A percentile compares a stretch with the other conserved stretches of the same genome.
Evolutionary conservation across 192 early-diverging fungal genomes (phyloP).

Genomic region (Chytriomyces sp.): DNA sequence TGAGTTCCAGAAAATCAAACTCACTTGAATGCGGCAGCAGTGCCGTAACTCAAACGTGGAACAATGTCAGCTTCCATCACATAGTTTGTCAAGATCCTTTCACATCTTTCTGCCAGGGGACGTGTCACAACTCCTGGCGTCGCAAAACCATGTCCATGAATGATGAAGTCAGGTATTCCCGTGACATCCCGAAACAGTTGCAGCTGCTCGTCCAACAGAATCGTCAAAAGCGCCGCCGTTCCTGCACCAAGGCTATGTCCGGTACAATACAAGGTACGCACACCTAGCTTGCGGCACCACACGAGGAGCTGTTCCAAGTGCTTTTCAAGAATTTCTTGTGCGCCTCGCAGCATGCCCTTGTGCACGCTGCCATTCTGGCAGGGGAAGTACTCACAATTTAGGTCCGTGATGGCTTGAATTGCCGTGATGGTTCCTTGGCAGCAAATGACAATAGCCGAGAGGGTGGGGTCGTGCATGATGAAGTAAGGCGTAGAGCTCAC

Average conservation of each 20-base stretch:
- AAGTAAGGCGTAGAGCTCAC: constrained; percentile 46
- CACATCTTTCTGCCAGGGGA: constrained; percentile 27
- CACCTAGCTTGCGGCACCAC: constrained; percentile 37
- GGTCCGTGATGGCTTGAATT: constrained; percentile 37
- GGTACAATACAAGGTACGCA: constrained; percentile 33
- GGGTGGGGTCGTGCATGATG: constrained; percentile 35
- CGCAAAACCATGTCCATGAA: constrained; percentile 41
- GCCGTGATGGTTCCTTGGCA: constrained; percentile 43
- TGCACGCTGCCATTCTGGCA: constrained; percentile 42
- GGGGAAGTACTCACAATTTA: constrained; percentile 48
- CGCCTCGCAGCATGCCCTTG: constrained; percentile 43
- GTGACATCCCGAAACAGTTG: constrained; percentile 14
- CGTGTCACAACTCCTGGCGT: constrained; percentile 41
- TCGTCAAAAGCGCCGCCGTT: constrained; percentile 35
- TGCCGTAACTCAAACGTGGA: constrained; percentile 30
- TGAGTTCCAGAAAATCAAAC: too few relatives aligned
- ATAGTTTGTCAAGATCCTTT: constrained; percentile 33
- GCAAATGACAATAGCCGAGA: constrained; percentile 44
- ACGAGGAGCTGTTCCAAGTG: constrained; percentile 40
- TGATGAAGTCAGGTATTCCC: constrained; percentile 28
- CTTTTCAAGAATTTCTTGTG: constrained; percentile 37
- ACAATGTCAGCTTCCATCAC: constrained; percentile 52
- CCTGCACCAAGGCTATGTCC: constrained; percentile 53
- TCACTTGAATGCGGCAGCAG: constrained; percentile 22
- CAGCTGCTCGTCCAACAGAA: constrained; percentile 35